Evolutionary conservation across 176 grass and related monocot species (phyloP).

Genomic region (Oryza punctata): DNA sequence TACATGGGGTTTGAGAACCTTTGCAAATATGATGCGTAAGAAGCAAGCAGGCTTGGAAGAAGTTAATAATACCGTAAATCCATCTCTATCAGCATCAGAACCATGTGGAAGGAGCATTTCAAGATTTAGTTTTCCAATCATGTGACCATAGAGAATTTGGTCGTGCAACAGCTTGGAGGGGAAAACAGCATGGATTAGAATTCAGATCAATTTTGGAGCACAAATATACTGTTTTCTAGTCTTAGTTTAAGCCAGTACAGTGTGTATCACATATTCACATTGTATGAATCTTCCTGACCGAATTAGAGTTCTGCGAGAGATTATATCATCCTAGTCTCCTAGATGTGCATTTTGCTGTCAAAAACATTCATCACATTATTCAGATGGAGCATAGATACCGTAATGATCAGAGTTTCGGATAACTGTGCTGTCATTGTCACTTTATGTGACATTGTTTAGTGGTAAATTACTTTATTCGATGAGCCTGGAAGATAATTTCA

Average conservation of each 20-base stretch:
- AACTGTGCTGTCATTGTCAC: neutral
- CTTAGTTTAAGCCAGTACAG: slow-evolving; percentile 5
- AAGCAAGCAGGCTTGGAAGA: slow-evolving; percentile 5
- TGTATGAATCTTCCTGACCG: slow-evolving; percentile 22
- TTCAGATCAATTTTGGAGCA: slow-evolving; percentile 15
- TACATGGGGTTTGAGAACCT: slow-evolving; percentile 95
- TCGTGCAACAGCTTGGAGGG: neutral
- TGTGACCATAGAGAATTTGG: slow-evolving; percentile 12
- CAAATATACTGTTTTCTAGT: neutral
- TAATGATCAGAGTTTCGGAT: neutral
- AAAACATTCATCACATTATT: neutral
- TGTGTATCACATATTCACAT: neutral
- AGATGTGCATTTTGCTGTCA: neutral
- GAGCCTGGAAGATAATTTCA: neutral
- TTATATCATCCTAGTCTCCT: neutral
- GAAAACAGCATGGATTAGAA: neutral
- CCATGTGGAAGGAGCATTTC: neutral
- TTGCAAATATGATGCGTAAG: slow-evolving; percentile 65
- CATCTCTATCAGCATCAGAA: neutral
- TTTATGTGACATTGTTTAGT: neutral
- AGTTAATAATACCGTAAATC: neutral
- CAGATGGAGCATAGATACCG: neutral
- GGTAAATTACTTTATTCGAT: neutral
- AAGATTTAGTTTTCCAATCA: slow-evolving; percentile 9
- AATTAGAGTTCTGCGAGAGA: slow-evolving; percentile 20